Evolutionary conservation across 1,139 yeast genomes (phyloP), one percentile per base, ranked within the genome.

Genomic region (Pichia terricola): DNA sequence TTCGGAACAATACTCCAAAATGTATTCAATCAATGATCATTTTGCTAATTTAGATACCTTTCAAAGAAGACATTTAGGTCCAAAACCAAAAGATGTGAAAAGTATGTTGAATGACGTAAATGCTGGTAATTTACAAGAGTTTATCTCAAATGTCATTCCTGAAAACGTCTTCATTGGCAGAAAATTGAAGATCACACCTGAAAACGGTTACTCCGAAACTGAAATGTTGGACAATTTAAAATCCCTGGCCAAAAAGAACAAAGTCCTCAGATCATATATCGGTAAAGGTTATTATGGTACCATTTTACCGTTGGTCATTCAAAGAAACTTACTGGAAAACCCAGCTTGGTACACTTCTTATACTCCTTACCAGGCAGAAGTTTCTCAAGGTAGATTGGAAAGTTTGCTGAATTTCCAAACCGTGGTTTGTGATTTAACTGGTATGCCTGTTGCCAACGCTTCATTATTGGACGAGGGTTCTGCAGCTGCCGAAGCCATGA

Each of bases 341-440:
- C 98, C 98, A 22, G 96, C 87, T 62, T 91, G 98, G 98, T 91
- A 91, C 69, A 91, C 98, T 34, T 86, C 96, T 0, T 91, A 91
- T 63, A 91, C 98, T 30, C 98, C 98, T 34, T 91, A 91, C 63
- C 98, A 91, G 67, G 96, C 98, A 2, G 98, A 91, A 64, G 89
- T 91, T 52, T 84, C 96, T 3, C 98, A 91, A 65, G 98, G 98
- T 44, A 79, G 98, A 58, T 73, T 91, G 56, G 95, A 89, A 65
- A 80, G 94, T 34, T 70, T 91, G 52, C 69, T 91, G 53, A 91
- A 91, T 65, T 91, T 76, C 68, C 98, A 91, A 67, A 91, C 98
- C 28, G 71, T 89, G 63, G 74, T 91, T 26, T 69, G 88, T 38
- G 95, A 94, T 46, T 72, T 91, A 56, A 91, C 98, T 4, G 97